phyloP scores from a whole-genome alignment of 345 rosid genomes.

The Draba incana region DNA sequence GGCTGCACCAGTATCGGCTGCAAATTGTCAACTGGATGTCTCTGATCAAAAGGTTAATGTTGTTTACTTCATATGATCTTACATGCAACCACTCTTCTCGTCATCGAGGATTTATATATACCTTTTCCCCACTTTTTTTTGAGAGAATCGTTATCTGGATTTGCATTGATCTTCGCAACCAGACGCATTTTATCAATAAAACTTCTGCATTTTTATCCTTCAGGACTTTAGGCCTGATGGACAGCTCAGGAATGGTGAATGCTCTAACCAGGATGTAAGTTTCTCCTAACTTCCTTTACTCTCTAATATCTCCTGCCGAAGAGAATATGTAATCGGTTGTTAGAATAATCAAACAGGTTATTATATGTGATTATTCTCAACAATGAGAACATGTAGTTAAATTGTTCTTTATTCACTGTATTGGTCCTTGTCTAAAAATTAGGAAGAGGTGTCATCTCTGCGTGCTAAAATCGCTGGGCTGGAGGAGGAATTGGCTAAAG shows the following conservation, averaged over 20 bases:
- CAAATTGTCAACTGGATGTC: constrained; percentile 73
- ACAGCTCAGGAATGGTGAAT: constrained; percentile 53
- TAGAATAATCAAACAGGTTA: constrained; percentile 2
- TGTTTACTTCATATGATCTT: constrained; percentile 24
- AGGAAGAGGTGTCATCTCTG: constrained; percentile 78
- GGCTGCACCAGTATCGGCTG: constrained; percentile 48
- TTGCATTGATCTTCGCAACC: constrained; percentile 23
- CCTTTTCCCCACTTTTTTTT: neutral
- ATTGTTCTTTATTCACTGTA: constrained; percentile 25
- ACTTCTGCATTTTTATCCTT: constrained; percentile 27
- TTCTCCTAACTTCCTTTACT: constrained; percentile 15
- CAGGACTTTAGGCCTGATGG: constrained; percentile 69
- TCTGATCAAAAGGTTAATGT: constrained; percentile 60
- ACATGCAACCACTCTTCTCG: constrained; percentile 18
- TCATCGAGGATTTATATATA: neutral
- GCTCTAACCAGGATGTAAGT: constrained; percentile 59
- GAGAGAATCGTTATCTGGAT: constrained; percentile 27
- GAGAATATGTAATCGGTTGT: constrained; percentile 19
- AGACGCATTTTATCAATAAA: constrained; percentile 4
- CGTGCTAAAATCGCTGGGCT: constrained; percentile 62
- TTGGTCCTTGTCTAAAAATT: constrained; percentile 36
- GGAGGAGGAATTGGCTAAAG: constrained; percentile 85
- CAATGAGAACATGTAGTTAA: constrained; percentile 15
- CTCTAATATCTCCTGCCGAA: constrained; percentile 13
- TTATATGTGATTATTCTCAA: constrained; percentile 11